phyloP scores from a whole-genome alignment of 2,329 filamentous ascomycete species.

The Phialophora macrospora region DNA sequence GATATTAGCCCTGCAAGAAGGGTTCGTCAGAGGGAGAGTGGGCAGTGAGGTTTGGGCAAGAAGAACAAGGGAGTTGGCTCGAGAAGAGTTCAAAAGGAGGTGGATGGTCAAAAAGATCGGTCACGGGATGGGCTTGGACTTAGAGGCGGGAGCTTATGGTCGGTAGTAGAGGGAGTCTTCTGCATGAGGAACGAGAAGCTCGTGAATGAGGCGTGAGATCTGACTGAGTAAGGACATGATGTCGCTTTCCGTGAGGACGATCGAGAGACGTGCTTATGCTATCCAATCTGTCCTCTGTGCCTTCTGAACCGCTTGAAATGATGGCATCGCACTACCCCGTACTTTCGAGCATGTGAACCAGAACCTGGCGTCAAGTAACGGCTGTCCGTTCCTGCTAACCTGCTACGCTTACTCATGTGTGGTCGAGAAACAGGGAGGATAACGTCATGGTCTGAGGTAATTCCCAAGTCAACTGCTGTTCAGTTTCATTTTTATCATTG shows the following conservation, averaged over 20 bases:
- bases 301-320: too few relatives aligned
- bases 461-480: neutral
- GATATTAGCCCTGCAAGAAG: conserved; percentile 67
- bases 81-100: conserved; percentile 55
- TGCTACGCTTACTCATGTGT: too few relatives aligned
- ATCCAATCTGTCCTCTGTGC: neutral
- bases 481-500: neutral
- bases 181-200: neutral
- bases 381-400: too few relatives aligned
- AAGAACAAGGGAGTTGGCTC: conserved; percentile 52
- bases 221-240: neutral
- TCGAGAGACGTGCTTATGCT: neutral
- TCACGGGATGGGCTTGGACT: conserved; percentile 52
- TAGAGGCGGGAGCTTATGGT: conserved; percentile 11
- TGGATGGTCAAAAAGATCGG: conserved; percentile 54
- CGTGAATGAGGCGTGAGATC: neutral
- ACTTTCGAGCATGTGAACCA: too few relatives aligned
- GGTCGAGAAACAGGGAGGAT: too few relatives aligned
- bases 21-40: conserved; percentile 52
- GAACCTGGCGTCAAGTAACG: too few relatives aligned
- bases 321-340: too few relatives aligned
- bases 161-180: neutral
- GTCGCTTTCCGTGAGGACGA: neutral
- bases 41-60: conserved; percentile 54
- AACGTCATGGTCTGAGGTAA: too few relatives aligned